Percentiles rank a stretch among this genome's conserved stretches.
phyloP scores from a whole-genome alignment of 1,284 basidiomycete genomes.

The Chiua sp. region DNA sequence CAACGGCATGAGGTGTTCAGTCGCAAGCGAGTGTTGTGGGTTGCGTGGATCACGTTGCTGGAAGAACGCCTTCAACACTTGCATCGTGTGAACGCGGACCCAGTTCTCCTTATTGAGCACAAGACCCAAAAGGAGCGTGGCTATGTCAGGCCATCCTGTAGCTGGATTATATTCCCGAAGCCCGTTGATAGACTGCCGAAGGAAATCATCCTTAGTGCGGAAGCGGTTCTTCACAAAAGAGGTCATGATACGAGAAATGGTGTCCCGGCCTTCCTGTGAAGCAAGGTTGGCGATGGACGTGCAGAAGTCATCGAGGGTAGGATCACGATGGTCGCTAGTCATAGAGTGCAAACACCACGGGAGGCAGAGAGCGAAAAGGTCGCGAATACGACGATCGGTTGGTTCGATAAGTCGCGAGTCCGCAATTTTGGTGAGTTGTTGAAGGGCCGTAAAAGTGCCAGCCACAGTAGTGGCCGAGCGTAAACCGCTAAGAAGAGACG shows the following conservation, averaged over 20 bases:
- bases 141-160: constrained; percentile 76
- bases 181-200: constrained; percentile 87
- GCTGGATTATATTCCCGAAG: constrained; percentile 82
- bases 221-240: constrained; percentile 91
- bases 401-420: constrained; percentile 77
- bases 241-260: constrained; percentile 85
- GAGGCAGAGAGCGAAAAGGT: constrained; percentile 84
- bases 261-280: constrained; percentile 70
- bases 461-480: constrained; percentile 78
- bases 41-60: constrained; percentile 83
- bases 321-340: constrained; percentile 66
- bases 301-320: constrained; percentile 72
- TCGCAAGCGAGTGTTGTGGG: constrained; percentile 76
- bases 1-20: constrained; percentile 91
- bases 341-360: constrained; percentile 91
- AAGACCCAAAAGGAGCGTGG: constrained; percentile 84
- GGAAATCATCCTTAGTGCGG: constrained; percentile 92
- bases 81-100: constrained; percentile 85
- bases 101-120: constrained; percentile 87
- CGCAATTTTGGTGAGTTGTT: constrained; percentile 65
- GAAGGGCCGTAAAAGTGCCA: constrained; percentile 74
- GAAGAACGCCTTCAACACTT: constrained; percentile 89
- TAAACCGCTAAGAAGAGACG: constrained; percentile 80
- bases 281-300: constrained; percentile 78
- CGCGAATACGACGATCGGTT: constrained; percentile 75